Percentiles rank a stretch among this genome's conserved stretches.
These are phyloP conservation scores for Ceratopteris richardii DNA, from an alignment of 75 land plant species.

Conservation along the genomic window DNA sequence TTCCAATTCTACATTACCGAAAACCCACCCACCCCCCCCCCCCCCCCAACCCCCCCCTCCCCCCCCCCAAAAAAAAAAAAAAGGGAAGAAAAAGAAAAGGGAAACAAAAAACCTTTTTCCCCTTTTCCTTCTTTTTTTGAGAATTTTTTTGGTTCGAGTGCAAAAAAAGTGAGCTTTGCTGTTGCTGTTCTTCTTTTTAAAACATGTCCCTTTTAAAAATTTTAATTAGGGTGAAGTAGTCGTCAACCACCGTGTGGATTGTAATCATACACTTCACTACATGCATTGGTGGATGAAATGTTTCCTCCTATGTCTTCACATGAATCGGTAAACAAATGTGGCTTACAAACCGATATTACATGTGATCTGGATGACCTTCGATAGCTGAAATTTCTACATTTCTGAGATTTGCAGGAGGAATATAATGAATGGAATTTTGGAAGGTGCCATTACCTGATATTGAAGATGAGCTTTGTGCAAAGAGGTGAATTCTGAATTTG, in stretches of 20 bases:
- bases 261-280: slow-evolving; percentile 82
- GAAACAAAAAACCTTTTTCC: no score
- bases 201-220: no score
- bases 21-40: background rate
- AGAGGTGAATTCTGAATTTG: background rate
- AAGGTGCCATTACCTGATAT: slow-evolving; percentile 59
- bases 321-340: slow-evolving; percentile 83
- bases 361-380: no score
- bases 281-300: slow-evolving; percentile 83
- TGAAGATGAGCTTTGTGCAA: slow-evolving; percentile 16
- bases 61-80: no score
- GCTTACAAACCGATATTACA: no score
- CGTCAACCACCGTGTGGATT: slow-evolving; percentile 61
- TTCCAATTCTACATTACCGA: background rate
- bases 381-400: no score
- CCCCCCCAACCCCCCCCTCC: no score
- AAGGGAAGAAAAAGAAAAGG: background rate
- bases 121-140: background rate
- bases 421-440: slow-evolving; percentile 93
- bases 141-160: no score
- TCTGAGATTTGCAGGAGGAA: slow-evolving; percentile 57
- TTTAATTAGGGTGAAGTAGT: slow-evolving; percentile 73
- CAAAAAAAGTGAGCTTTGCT: no score
- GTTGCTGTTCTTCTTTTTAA: no score
- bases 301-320: slow-evolving; percentile 66